phyloP scores from a whole-genome alignment of 2,329 filamentous ascomycete genomes.

The Monilinia fructigena region DNA sequence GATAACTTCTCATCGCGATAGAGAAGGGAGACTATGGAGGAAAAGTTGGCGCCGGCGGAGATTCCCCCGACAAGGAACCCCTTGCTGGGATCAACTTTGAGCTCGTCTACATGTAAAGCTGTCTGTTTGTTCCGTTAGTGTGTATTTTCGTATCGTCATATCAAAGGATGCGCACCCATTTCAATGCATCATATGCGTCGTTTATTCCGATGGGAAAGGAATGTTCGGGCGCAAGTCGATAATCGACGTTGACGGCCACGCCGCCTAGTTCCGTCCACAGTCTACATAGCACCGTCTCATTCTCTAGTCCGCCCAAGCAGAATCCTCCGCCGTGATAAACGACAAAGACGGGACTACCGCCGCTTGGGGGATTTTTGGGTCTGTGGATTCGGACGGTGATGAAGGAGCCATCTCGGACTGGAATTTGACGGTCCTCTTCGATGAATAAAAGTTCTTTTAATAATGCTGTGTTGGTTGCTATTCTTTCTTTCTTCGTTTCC shows the following conservation, averaged over 20 bases:
- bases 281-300: constrained; percentile 40
- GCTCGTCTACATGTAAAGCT: constrained; percentile 28
- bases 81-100: constrained; percentile 43
- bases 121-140: constrained; percentile 3
- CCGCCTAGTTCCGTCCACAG: constrained; percentile 41
- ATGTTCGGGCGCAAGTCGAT: constrained; percentile 48
- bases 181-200: constrained; percentile 48
- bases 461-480: not conserved
- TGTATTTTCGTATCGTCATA: not conserved
- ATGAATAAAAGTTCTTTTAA: constrained; percentile 16
- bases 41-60: constrained; percentile 47
- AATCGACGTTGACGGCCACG: constrained; percentile 46
- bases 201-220: constrained; percentile 46
- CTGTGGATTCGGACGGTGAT: constrained; percentile 33
- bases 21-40: constrained; percentile 43
- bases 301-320: constrained; percentile 40
- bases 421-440: constrained; percentile 33
- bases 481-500: not conserved
- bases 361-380: constrained; percentile 26
- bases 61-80: constrained; percentile 52
- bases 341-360: constrained; percentile 39
- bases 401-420: constrained; percentile 31
- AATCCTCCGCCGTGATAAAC: constrained; percentile 43
- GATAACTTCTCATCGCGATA: constrained; percentile 44
- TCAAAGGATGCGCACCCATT: constrained; percentile 42